A percentile compares a stretch with the other conserved stretches of the same genome.
phyloP scores from a whole-genome alignment of 2,329 filamentous ascomycete genomes.

The Zasmidium cellare region DNA sequence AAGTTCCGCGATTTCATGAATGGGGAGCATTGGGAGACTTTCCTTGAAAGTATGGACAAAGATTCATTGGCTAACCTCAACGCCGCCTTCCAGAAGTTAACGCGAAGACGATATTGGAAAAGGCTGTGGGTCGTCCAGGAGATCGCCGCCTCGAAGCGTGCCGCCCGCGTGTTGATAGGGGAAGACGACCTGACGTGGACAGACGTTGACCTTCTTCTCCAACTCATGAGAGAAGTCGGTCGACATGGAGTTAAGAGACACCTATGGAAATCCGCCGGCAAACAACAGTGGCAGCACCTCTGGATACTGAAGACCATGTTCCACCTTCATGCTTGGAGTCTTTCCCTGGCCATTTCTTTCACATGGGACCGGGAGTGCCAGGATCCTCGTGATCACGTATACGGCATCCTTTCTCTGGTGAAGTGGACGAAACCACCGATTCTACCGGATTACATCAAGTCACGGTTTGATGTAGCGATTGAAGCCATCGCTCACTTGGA shows the following conservation, averaged over 20 bases:
- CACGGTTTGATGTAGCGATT: background rate
- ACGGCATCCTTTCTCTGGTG: background rate
- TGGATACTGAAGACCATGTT: background rate
- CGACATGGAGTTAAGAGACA: too few species aligned
- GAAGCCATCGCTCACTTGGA: background rate
- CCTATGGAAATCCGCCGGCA: background rate
- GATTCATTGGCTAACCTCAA: background rate
- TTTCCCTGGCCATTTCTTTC: background rate
- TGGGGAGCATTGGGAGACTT: background rate
- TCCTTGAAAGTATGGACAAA: background rate
- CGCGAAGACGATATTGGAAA: background rate
- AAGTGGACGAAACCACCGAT: background rate
- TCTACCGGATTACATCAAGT: background rate
- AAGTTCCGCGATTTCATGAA: too few species aligned
- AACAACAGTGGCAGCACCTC: background rate
- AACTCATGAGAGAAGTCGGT: too few species aligned
- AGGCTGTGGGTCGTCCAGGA: slow-evolving; percentile 2
- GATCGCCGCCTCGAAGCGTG: background rate
- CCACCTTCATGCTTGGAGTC: too few species aligned
- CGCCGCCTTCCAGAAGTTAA: background rate
- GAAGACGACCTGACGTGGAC: background rate
- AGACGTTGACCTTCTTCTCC: background rate
- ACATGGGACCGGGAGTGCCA: background rate
- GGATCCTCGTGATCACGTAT: background rate
- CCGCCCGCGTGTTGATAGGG: background rate